Evolutionary conservation across 2,329 filamentous ascomycete genomes (phyloP).

Genomic region (Emericellopsis atlantica): DNA sequence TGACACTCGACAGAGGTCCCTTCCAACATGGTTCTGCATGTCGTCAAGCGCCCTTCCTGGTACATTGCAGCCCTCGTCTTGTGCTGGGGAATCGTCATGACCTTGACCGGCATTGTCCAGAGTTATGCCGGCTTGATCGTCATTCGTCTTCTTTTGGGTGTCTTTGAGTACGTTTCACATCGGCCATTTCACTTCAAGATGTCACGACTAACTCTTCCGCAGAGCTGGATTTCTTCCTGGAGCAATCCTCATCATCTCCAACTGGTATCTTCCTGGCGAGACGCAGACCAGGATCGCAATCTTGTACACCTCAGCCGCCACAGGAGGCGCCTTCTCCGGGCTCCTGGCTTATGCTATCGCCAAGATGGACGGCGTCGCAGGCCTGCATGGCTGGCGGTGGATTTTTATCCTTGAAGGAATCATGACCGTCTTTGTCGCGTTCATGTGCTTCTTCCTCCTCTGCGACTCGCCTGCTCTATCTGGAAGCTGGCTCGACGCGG

Average conservation of each 20-base stretch:
- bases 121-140: constrained; percentile 25
- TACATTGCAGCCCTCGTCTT: no score
- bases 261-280: constrained; percentile 19
- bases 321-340: constrained; percentile 30
- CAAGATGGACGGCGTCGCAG: constrained; percentile 30
- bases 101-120: no score
- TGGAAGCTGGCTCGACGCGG: constrained; percentile 18
- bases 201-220: not conserved
- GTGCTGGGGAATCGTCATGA: no score
- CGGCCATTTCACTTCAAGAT: not conserved
- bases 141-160: constrained; percentile 24
- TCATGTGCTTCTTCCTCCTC: constrained; percentile 30
- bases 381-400: constrained; percentile 32
- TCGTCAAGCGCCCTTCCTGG: no score
- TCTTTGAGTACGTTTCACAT: constrained; percentile 17
- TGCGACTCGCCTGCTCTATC: constrained; percentile 25
- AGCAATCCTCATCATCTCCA: constrained; percentile 16
- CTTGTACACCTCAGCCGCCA: constrained; percentile 20
- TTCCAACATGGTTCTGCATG: no score
- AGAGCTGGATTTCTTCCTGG: constrained; percentile 18
- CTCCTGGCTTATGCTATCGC: constrained; percentile 29
- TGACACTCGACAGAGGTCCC: no score
- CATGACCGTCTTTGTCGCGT: constrained; percentile 21
- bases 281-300: constrained; percentile 16
- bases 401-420: constrained; percentile 42